Base-by-base conservation (phyloP, 495 filamentous ascomycete species). In the Achaetomiella virescens region DNA sequence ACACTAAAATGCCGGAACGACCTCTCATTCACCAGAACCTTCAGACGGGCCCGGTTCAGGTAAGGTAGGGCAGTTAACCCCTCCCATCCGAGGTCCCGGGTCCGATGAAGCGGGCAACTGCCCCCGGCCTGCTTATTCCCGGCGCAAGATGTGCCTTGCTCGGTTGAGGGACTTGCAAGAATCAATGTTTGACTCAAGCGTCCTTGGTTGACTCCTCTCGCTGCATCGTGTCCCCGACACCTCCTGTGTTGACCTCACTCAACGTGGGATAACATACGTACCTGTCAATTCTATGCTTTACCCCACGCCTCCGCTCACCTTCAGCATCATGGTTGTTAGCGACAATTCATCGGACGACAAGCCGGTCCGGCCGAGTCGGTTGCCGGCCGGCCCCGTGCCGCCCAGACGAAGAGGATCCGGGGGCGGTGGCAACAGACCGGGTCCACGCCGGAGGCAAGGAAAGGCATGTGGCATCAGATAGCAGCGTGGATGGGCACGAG, bases 111-210 rank as follows among this genome's bases (percentile, higher is more conserved):
- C 22, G 21, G 52, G 21, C 6, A 22, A 8, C 17, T 20, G 11
- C 2, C 40, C 54, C 25, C 37, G 46, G 46, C 46, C 54, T 35
- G 45, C 46, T 56, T 56, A 56, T 49, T 56, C 31, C 54, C 54
- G 54, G 46, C 14, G 2, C 29, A 27, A 27, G 38, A 27, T n/a
- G 52, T 41, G 43, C 42, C 52, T 31, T 8, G 17, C 6, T 21
- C 22, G 22, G 9, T 14, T 17, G 35, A 24, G 14, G 33, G 2
- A 42, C 2, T 10, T 4, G 17, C 27, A 18, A 37, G 20, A 8
- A 7, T 9, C 6, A 15, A 0, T 7, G 24, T 9, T 31, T 15
- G 33, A 18, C 25, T 36, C 9, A 9, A 31, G 27, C 5, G 27
- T n/a, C 27, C 9, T 31, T 9, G 5, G 5, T 31, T 31, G 9